Base-by-base conservation (phyloP, 495 filamentous ascomycete genomes). In the Eremomyces bilateralis region DNA sequence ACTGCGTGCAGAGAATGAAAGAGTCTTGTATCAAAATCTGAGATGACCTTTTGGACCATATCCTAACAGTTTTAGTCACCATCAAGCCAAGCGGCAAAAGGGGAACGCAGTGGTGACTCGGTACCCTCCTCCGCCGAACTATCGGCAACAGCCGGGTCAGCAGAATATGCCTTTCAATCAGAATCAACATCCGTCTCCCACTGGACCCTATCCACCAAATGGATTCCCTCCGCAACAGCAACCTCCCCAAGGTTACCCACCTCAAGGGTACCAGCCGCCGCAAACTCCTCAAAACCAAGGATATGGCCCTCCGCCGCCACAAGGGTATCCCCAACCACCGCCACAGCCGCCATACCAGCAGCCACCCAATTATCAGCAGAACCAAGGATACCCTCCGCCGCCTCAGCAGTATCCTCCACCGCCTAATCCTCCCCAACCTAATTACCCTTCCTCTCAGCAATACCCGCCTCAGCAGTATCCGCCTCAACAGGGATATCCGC, bases 111-210 rank as follows among this genome's bases (percentile, higher is more conserved):
- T 56, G 41, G 54, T 57, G 37, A 57, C 54, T 3, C 35, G 45
- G 19, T 57, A 55, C 32, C 40, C 53, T 21, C 54, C 54, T 12
- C 54, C 54, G 16, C 54, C 52, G 20, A 52, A 52, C 3, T 57
- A 57, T 44, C 44, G 36, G 27, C 44, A 41, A 12, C 51, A 48
- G 21, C 30, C 10, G 30, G 8, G 42, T 39, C 18, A 40, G 37
- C 17, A 42, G 39, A n/a, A n/a, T n/a, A n/a, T n/a, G n/a, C 16
- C 43, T 37, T 33, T n/a, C 30, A 31, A 38, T 36, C 41, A 31
- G 15, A 37, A 33, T 17, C 38, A 43, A 28, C 43, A 44, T 31
- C 44, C 37, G 21, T 13, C 34, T 28, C 38, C 36, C 29, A n/a
- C n/a, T n/a, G n/a, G n/a, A n/a, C n/a, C n/a, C n/a, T n/a, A n/a